Conservation (phyloP, 106 monocot species). For the Dendrobium catenatum region DNA sequence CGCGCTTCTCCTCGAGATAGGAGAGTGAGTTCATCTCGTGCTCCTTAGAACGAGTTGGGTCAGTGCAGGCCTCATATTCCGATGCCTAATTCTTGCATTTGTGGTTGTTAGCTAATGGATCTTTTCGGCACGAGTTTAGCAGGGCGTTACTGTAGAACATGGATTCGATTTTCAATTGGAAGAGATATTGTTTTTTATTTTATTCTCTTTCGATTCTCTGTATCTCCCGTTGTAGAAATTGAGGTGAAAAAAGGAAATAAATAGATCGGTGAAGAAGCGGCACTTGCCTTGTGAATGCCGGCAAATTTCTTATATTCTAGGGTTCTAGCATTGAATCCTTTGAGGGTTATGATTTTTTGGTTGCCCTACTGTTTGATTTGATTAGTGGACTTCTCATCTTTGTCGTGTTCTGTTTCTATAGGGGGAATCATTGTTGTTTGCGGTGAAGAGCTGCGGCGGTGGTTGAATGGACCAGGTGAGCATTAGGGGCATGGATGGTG, state of each 20-base stretch:
- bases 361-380: not conserved
- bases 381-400: slow-evolving; percentile 1
- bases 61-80: not conserved
- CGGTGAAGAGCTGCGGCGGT: not conserved
- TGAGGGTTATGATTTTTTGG: not conserved
- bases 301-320: not conserved
- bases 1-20: not conserved
- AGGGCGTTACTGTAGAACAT: not conserved
- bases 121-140: not conserved
- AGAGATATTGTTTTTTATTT: not conserved
- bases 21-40: not conserved
- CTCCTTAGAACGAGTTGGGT: not conserved
- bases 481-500: not conserved
- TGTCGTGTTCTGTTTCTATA: not conserved
- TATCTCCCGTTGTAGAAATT: not conserved
- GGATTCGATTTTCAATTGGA: slow-evolving; percentile 1
- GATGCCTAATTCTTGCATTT: not conserved
- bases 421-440: not conserved
- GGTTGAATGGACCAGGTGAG: slow-evolving; percentile 6
- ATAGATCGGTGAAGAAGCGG: slow-evolving; percentile 1
- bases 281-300: not conserved
- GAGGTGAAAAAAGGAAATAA: not conserved
- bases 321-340: not conserved
- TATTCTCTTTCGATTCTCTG: not conserved
- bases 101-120: not conserved